Evolutionary conservation across 1,284 basidiomycete species (phyloP), one percentile per base, ranked within the genome.

Genomic region (Neonothopanus nambi): DNA sequence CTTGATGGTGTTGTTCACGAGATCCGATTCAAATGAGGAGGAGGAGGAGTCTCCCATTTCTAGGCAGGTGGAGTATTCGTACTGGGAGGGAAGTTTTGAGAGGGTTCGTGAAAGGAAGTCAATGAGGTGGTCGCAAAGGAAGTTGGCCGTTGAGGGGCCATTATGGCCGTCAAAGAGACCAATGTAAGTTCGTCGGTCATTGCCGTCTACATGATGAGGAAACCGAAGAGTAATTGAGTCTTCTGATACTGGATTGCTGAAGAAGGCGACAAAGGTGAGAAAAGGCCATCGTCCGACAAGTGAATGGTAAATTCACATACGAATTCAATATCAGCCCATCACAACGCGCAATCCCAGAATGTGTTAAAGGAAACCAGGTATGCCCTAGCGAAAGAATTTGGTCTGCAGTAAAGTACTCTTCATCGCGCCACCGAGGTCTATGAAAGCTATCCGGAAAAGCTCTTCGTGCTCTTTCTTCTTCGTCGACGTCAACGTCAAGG

Each of bases 111-210:
- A 47, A 28, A 57, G 47, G 38, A 53, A 49, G 6, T 24, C 26
- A 15, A 57, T 44, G 9, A 59, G 52, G 35, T 51, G 11, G 20
- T 54, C 41, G 28, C 40, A 50, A 13, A 59, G 35, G 21, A 54
- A 53, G 24, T 56, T 41, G 35, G 51, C 54, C 23, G 50, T 56
- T 15, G 51, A 39, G 12, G 47, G 23, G 1, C 57, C 57, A 30
- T 59, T 54, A 37, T 56, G 52, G 5, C 57, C 55, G 23, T 59
- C 57, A 26, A 51, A 58, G 2, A 58, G 41, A 44, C 45, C 55
- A 7, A 56, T 38, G 40, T 44, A 56, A 2, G 50, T 44, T 12
- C 51, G 46, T 12, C 35, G 33, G 28, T 57, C 55, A n/a, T n/a
- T n/a, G 12, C 17, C 35, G 1, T 43, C 40, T 15, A 35, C 41